Base-by-base conservation (phyloP, 257 asterid species). In the Nicotiana undulata region DNA sequence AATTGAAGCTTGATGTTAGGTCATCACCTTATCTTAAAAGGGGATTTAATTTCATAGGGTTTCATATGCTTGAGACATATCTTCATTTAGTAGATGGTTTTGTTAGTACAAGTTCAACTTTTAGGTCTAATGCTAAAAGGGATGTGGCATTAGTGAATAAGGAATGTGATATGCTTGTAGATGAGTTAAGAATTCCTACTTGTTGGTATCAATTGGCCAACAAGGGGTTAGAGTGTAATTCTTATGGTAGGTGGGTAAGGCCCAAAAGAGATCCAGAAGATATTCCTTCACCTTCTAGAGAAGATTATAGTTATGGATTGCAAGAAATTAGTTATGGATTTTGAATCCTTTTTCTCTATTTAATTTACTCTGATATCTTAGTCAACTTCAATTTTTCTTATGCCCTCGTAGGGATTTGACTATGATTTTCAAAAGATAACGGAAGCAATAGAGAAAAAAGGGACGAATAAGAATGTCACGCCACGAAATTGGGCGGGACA, bases 101-200 rank as follows among this genome's bases (percentile, higher is more conserved):
- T 79, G 56, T 55, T 0, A 52, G 88, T 10, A 75, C 82, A 7
- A 86, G 53, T 13, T 86, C 91, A 64, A 86, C 90, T 13, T 90
- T 90, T 68, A 88, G 98, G 79, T 77, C 46, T 10, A 95, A 89
- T 32, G 90, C 97, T 1, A 89, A 79, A 65, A 86, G 98, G 85
- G 98, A 93, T 55, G 89, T 88, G 63, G 90, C 94, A 0, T 84
- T 93, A 90, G 98, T 90, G 87, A 93, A 93, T 66, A 93, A 93
- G 86, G 86, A 85, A 1, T 92, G 94, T 83, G 94, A 93, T 72
- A 93, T 92, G 94, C 86, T 92, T 64, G 86, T 89, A 15, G 98
- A 93, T 90, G 94, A 89, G 34, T 74, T 92, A 77, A 93, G 91
- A 56, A 86, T 92, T 20, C 98, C 98, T 15, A 90, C 53, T 0